Base-by-base conservation (phyloP, 2,329 filamentous ascomycete species). In the Albifimbria verrucaria region DNA sequence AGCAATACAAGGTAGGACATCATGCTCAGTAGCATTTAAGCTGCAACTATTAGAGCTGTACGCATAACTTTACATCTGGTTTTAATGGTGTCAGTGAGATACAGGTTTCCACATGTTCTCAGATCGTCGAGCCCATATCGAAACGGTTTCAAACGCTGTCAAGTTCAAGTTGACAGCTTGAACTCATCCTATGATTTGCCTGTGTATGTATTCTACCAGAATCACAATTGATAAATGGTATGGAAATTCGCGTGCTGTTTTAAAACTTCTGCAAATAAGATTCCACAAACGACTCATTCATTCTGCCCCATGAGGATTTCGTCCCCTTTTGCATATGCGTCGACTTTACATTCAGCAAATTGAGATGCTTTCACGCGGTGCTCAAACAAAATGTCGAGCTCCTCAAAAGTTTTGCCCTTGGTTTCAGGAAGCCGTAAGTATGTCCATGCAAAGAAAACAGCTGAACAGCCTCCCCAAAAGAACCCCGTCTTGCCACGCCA, bases 371-470 rank as follows among this genome's bases (percentile, higher is more conserved):
- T n/a, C n/a, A n/a, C n/a, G n/a, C n/a, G n/a, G n/a, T n/a, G n/a
- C n/a, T n/a, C 57, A 61, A 83, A 83, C 42, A 84, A 60, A 10
- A 76, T 68, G 50, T 82, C 80, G 1, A 83, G 68, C 64, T 83
- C 79, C 57, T 79, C 77, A 44, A 79, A 76, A 0, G 76, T 78
- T 21, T 77, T 71, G 2, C 72, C 76, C 42, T 75, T 76, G 1
- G 20, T 43, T n/a, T 43, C 41, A 9, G 41, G 41, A 48, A 74
- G 60, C 20, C 75, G 77, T 60, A 79, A 72, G 53, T 72, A 77
- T 54, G 78, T 65, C 67, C 66, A 69, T 12, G 62, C 23, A 7
- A 66, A 62, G 7, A 65, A 57, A 3, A 60, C 4, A 9, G 62
- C 56, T 12, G 58, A 55, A 2, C 60, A 64, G 21, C 55, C 55